phyloP scores from a whole-genome alignment of 768 basidiomycete genomes.

The Asterophora parasitica region DNA sequence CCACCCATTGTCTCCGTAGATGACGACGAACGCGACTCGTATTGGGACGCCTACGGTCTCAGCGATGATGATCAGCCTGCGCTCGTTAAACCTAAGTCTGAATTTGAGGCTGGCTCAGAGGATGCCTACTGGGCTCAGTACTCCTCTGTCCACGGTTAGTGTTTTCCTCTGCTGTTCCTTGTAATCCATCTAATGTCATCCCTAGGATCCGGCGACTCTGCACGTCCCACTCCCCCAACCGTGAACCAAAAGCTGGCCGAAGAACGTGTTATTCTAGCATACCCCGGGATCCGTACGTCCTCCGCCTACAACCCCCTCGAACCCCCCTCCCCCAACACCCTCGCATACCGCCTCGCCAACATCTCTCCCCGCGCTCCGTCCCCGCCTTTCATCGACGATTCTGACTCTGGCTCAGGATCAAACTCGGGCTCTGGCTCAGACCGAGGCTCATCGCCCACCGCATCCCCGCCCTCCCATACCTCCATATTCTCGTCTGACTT shows the following conservation, averaged over 20 bases:
- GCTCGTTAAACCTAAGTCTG: conserved; percentile 15
- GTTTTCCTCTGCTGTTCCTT: not conserved
- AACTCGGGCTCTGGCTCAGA: too few relatives aligned
- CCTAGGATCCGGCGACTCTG: conserved; percentile 69
- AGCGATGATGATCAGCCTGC: conserved; percentile 23
- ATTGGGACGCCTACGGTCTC: conserved; percentile 65
- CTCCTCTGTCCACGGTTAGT: conserved; percentile 60
- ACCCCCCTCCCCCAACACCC: conserved; percentile 35
- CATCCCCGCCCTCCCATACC: conserved; percentile 6
- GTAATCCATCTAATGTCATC: conserved; percentile 1
- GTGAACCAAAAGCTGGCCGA: conserved; percentile 23
- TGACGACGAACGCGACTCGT: conserved; percentile 49
- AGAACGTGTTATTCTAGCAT: conserved; percentile 31
- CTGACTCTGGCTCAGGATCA: conserved; percentile 20
- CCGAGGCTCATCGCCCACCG: conserved; percentile 11
- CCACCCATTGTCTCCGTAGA: conserved; percentile 20
- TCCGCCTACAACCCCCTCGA: conserved; percentile 35
- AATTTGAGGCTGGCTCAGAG: conserved; percentile 28
- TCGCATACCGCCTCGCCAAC: conserved; percentile 37
- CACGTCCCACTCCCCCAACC: conserved; percentile 48
- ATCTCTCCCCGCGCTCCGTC: conserved; percentile 24
- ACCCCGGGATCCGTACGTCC: conserved; percentile 21
- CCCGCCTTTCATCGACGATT: conserved; percentile 22
- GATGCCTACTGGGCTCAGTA: conserved; percentile 81
- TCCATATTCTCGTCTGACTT: not conserved